Percentiles rank a stretch among this genome's conserved stretches.
These are phyloP conservation scores for Aurifilum marmelostoma DNA, from an alignment of 2,329 filamentous ascomycete genomes.

Conservation along the genomic window DNA sequence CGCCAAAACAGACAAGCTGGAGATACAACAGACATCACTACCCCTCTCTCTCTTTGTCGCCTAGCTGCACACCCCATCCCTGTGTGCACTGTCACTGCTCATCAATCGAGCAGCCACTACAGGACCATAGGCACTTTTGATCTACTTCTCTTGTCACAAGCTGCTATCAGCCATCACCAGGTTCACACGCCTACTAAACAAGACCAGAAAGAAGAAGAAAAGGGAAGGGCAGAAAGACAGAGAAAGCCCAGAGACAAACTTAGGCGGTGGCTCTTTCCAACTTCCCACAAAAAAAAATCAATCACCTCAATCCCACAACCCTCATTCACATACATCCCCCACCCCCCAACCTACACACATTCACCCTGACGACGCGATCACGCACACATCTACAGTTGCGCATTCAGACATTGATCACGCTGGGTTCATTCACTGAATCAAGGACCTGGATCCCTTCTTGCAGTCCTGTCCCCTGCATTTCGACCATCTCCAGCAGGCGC, in stretches of 20 bases:
- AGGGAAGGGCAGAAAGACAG: neutral
- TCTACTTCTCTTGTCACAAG: neutral
- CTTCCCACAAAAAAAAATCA: neutral
- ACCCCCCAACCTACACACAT: neutral
- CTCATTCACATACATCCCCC: neutral
- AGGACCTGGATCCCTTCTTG: conserved; percentile 12
- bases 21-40: neutral
- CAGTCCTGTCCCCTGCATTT: conserved; percentile 7
- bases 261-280: neutral
- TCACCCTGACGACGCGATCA: neutral
- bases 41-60: neutral
- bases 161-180: neutral
- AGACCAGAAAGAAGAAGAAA: neutral
- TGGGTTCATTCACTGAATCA: conserved; percentile 1
- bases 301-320: neutral
- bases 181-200: conserved; percentile 1
- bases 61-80: conserved; percentile 2
- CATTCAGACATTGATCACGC: neutral
- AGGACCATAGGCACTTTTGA: neutral
- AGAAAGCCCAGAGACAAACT: neutral
- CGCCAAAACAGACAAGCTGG: neutral
- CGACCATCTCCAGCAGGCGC: conserved; percentile 16
- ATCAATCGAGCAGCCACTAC: neutral
- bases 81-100: neutral
- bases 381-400: neutral